These are phyloP conservation scores for California macrophylla DNA, from an alignment of 441 rosid genomes.

Conservation along the genomic window DNA sequence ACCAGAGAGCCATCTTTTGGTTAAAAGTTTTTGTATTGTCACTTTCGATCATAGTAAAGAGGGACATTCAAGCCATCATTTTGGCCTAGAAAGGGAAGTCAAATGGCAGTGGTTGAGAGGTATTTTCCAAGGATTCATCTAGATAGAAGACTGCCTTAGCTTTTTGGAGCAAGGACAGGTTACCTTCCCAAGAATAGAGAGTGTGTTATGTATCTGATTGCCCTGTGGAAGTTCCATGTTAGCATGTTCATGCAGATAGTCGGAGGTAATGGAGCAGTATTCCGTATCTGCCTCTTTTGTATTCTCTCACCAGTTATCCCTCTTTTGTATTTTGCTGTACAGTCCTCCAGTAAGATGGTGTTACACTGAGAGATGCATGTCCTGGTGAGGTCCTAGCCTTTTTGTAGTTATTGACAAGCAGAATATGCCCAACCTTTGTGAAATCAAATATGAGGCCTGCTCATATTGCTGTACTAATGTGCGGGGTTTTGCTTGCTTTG, in stretches of 20 bases:
- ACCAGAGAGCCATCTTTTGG: background rate
- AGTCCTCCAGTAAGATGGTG: background rate
- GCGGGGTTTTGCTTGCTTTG: background rate
- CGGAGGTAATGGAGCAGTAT: background rate
- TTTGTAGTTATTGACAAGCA: background rate
- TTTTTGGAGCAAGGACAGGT: too few relatives aligned
- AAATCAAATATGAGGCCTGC: background rate
- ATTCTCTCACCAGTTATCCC: background rate
- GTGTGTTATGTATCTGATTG: background rate
- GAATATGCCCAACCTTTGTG: background rate
- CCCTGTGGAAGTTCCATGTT: background rate
- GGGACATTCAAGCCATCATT: background rate
- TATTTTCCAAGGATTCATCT: background rate
- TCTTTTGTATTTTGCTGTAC: background rate
- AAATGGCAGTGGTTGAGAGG: background rate
- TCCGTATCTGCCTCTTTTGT: background rate
- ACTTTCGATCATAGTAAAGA: background rate
- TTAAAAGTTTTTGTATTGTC: background rate
- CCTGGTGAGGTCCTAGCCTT: background rate
- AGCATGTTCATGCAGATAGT: background rate
- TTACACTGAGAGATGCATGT: background rate
- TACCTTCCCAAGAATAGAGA: background rate
- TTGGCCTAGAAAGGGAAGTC: background rate
- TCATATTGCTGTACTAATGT: background rate
- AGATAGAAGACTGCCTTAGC: background rate